Base-by-base conservation (phyloP, 148 eudicot species). In the Fallopia convolvulus region DNA sequence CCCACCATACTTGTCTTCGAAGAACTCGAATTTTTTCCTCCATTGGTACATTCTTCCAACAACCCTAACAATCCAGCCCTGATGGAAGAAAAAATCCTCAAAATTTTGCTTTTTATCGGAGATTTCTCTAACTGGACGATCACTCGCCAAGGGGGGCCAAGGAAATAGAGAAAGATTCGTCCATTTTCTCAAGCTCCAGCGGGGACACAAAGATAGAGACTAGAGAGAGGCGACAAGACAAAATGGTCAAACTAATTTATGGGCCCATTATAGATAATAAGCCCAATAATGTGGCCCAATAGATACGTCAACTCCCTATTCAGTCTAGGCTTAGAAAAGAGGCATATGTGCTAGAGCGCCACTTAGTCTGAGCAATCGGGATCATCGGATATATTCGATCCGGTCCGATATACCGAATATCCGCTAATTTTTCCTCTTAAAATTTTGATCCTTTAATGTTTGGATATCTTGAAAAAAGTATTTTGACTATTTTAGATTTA, bases 21-120 rank as follows among this genome's bases (percentile, higher is more conserved):
- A 94, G 81, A 94, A 94, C 82, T 94, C 99, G 86, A 92, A 94
- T 83, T 94, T 94, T 83, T 94, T 94, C 83, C 97, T 83, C 99
- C 96, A 94, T 74, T 88, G 97, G 74, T 92, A 94, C 99, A 94
- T 94, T 13, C 44, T 68, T 8, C 39, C 30, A 14, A 1, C 60
- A 17, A 21, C 9, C 12, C 13, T 5, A 36, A 2, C n/a, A 66
- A 66, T 32, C 20, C n/a, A 32, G 10, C 72, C 8, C 20, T 0
- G 72, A 36, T 36, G 6, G 42, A 66, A 14, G 41, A 36, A 13
- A 13, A 66, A 11, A 11, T 56, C n/a, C 56, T 52, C 8, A 5
- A 12, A 60, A 26, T 8, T 2, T 13, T 23, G 33, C 11, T 60
- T 60, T 21, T 60, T 23, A 60, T 60, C 33, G 14, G 68, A 60